Conservation (phyloP, 2,329 filamentous ascomycete species). For the Aspergillus clavatus region DNA sequence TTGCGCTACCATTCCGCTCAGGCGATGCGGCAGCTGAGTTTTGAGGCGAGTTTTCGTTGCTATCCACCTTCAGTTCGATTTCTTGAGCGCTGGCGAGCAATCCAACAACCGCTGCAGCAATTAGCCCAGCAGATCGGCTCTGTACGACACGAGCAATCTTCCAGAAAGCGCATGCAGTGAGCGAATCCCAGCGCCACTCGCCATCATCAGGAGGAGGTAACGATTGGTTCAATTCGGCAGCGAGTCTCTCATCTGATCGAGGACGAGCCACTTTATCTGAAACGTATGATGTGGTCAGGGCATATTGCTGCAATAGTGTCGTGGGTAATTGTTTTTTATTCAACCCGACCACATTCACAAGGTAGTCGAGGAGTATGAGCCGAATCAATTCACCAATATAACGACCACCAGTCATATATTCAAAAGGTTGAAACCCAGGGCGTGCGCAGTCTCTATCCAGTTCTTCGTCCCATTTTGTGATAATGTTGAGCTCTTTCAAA, state of each 20-base stretch:
- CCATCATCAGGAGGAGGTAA: conserved; percentile 45
- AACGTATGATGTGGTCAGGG: conserved; percentile 67
- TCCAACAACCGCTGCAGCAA: conserved; percentile 68
- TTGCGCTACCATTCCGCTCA: conserved; percentile 21
- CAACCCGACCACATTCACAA: conserved; percentile 44
- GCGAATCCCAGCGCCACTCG: conserved; percentile 59
- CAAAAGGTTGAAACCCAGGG: conserved; percentile 74
- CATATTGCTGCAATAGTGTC: conserved; percentile 54
- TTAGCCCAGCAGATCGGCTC: conserved; percentile 65
- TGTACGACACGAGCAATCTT: conserved; percentile 67
- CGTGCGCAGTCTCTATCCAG: conserved; percentile 63
- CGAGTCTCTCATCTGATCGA: conserved; percentile 46
- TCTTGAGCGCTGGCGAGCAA: conserved; percentile 66
- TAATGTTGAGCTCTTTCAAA: conserved; percentile 54
- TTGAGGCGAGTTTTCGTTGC: conserved; percentile 33
- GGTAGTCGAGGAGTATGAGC: conserved; percentile 63
- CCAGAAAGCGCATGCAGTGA: conserved; percentile 56
- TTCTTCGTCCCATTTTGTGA: conserved; percentile 65
- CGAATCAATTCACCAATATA: conserved; percentile 74
- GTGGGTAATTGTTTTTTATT: conserved; percentile 47
- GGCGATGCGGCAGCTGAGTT: conserved; percentile 22
- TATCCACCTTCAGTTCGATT: conserved; percentile 46
- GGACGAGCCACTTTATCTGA: conserved; percentile 61
- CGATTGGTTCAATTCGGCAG: conserved; percentile 48
- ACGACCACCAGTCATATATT: conserved; percentile 77